phyloP scores from a whole-genome alignment of 768 basidiomycete genomes.

The Suillus lakei region DNA sequence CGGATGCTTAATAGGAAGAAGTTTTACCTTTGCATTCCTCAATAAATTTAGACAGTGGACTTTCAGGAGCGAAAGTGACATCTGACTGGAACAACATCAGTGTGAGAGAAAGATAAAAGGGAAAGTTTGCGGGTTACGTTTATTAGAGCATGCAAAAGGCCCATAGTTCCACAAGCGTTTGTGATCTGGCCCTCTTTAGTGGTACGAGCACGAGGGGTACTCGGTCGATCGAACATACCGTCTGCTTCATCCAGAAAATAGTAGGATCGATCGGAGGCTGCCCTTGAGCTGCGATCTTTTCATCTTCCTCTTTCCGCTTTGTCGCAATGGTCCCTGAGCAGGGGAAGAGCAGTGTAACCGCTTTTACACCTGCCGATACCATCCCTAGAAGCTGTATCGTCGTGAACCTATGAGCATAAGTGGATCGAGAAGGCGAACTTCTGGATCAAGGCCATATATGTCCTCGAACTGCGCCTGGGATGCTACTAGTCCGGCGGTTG shows the following conservation, averaged over 20 bases:
- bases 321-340: constrained; percentile 54
- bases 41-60: constrained; percentile 71
- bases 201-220: neutral
- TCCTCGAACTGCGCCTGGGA: constrained; percentile 62
- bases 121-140: constrained; percentile 57
- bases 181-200: constrained; percentile 52
- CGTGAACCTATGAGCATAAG: neutral
- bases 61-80: constrained; percentile 57
- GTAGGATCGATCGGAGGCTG: constrained; percentile 59
- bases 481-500: constrained; percentile 64
- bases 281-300: constrained; percentile 49
- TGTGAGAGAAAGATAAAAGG: constrained; percentile 13
- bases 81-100: constrained; percentile 47
- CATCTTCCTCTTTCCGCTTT: constrained; percentile 64
- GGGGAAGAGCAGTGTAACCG: constrained; percentile 88
- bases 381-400: constrained; percentile 56
- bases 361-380: constrained; percentile 77
- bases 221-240: constrained; percentile 47
- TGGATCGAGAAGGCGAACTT: constrained; percentile 43
- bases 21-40: constrained; percentile 59
- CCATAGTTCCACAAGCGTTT: constrained; percentile 91
- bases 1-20: no score
- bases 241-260: constrained; percentile 90
- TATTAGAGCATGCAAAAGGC: constrained; percentile 78
- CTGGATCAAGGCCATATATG: constrained; percentile 73